phyloP scores from a whole-genome alignment of 1,284 basidiomycete species.

The Puccinia coronata region DNA sequence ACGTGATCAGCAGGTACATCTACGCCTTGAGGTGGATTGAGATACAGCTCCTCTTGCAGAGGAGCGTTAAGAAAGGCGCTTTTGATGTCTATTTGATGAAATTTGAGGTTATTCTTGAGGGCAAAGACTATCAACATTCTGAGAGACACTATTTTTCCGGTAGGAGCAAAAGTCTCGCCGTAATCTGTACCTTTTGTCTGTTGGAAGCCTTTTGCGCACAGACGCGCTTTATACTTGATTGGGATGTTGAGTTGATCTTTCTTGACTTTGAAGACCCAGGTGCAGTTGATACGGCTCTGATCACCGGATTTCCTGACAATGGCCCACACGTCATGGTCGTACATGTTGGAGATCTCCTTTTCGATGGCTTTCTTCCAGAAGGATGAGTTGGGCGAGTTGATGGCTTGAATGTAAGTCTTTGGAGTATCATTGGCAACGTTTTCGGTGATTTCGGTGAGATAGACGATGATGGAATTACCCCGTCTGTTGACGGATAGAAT shows the following conservation, averaged over 20 bases:
- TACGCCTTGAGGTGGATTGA: not conserved
- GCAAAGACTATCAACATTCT: slow-evolving; percentile 2
- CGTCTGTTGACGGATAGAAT: not conserved
- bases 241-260: not conserved
- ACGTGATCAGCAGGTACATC: not conserved
- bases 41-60: not conserved
- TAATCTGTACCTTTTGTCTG: not conserved
- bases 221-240: not conserved
- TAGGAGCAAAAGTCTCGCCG: not conserved
- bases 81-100: slow-evolving; percentile 29
- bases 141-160: not conserved
- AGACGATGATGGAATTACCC: not conserved
- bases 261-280: slow-evolving; percentile 21
- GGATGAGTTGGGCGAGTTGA: not conserved
- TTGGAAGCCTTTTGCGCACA: not conserved
- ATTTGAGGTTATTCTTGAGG: not conserved
- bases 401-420: not conserved
- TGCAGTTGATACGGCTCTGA: not conserved
- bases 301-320: not conserved
- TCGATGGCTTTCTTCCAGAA: slow-evolving; percentile 1
- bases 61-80: no score
- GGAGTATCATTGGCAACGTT: not conserved
- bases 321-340: not conserved
- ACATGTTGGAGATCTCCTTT: not conserved
- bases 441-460: not conserved